Conservation (phyloP, 306 rosid genomes). For the Hylodesmum podocarpum region DNA sequence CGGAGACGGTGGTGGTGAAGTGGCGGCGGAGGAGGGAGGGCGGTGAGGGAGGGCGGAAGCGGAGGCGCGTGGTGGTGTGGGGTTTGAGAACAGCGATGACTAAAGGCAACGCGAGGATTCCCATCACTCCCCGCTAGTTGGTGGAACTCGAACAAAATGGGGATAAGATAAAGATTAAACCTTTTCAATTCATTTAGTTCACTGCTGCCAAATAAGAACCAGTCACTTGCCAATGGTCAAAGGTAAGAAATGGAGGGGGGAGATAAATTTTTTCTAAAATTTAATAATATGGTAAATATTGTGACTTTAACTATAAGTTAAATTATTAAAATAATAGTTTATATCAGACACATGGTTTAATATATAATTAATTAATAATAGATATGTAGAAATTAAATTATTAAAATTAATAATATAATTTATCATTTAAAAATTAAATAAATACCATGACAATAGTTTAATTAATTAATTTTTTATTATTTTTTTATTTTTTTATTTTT, state of each 20-base stretch:
- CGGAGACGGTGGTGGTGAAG: conserved; percentile 41
- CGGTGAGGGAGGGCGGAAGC: conserved; percentile 13
- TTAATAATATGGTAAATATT: no score
- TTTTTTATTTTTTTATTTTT: no score
- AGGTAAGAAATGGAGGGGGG: not conserved
- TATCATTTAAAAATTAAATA: no score
- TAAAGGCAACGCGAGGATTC: conserved; percentile 58
- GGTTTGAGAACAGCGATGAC: conserved; percentile 75
- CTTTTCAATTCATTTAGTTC: not conserved
- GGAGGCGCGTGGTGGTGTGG: conserved; percentile 42
- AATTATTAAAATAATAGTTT: no score
- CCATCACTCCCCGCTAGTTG: conserved; percentile 37
- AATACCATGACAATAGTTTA: no score
- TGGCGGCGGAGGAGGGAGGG: conserved; percentile 28
- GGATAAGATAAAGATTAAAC: conserved; percentile 24
- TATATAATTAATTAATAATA: no score
- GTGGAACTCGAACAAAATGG: not conserved
- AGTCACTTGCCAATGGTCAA: not conserved
- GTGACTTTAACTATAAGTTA: no score
- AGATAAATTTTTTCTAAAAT: no score
- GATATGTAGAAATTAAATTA: no score
- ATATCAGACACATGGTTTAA: no score
- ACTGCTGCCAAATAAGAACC: not conserved
- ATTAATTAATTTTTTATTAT: no score
- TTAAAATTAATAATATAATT: no score